Base-by-base conservation (phyloP, 352 stramenopile species). In the Globisporangium takayamanum region DNA sequence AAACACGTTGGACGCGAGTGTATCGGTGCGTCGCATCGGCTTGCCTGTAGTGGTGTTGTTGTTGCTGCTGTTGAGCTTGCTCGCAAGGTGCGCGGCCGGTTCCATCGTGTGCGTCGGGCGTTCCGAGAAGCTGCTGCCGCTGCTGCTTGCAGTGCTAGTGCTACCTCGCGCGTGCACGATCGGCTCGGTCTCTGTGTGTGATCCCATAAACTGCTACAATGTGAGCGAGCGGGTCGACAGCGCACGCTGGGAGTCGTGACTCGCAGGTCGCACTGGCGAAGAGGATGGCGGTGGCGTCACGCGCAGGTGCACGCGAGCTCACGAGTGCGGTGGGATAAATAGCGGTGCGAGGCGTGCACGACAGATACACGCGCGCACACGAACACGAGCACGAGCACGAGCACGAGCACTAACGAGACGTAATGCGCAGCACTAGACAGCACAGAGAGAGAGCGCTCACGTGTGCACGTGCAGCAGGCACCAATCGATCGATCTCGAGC, bases 31-130 rank as follows among this genome's bases (percentile, higher is more conserved):
- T 39, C 22, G 42, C 56, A n/a, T 47, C 50, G 5, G 54, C 36
- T 15, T 44, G 39, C 5, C 36, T 45, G 20, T 44, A 44, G 36
- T 5, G 57, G 66, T 36, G 63, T 53, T 20, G 63, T 53, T 52
- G 39, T 50, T 60, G 25, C 45, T 22, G 22, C 47, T 14, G 49
- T 45, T 55, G 15, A 15, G 30, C 36, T 30, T 49, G 26, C 36
- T 36, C 25, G 56, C 48, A 28, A 62, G 53, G 47, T 62, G 73
- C 62, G 70, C 56, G 22, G 78, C 70, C 45, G 78, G 69, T 44
- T 82, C 70, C 70, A 82, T 78, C 59, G 70, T 60, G 62, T 62
- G 70, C 41, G 76, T 18, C 16, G 56, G 48, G 37, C 36, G 47
- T 30, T 50, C 47, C 33, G 66, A 62, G 41, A 72, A 78, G 42